Evolutionary conservation across 2,329 filamentous ascomycete genomes (phyloP).

Genomic region (Botrytis tulipae): DNA sequence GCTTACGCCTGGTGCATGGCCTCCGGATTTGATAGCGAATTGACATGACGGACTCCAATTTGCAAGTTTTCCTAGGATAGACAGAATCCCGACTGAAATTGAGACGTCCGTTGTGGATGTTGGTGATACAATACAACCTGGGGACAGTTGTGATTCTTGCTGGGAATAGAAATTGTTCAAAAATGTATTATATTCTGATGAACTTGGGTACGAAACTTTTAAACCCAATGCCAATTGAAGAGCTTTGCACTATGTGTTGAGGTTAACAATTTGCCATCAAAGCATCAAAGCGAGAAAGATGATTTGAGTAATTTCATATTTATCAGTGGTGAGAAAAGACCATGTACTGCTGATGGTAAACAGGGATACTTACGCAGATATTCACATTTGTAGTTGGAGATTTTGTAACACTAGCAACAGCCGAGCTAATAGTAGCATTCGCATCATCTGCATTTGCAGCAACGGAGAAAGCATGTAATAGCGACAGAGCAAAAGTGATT

Average conservation of each 20-base stretch:
- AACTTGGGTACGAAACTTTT: neutral
- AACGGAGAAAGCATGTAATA: neutral
- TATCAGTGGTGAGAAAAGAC: too few relatives aligned
- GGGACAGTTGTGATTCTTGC: neutral
- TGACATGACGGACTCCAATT: neutral
- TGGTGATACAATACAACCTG: neutral
- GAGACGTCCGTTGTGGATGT: neutral
- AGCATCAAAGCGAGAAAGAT: too few relatives aligned
- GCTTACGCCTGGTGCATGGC: neutral
- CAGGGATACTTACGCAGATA: neutral
- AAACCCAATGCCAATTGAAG: neutral
- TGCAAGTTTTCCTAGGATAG: neutral
- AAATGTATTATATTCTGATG: neutral
- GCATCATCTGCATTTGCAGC: neutral
- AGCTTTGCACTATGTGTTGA: neutral
- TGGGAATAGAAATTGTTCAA: neutral
- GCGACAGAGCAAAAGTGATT: neutral
- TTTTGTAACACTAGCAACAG: neutral
- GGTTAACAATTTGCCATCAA: neutral
- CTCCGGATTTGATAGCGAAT: slow-evolving; percentile 8
- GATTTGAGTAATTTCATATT: neutral
- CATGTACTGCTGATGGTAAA: neutral
- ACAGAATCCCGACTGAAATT: neutral
- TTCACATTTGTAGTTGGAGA: neutral
- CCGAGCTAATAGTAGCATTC: neutral